Evolutionary conservation across 768 basidiomycete species (phyloP).

Genomic region (Pluteus cervinus): DNA sequence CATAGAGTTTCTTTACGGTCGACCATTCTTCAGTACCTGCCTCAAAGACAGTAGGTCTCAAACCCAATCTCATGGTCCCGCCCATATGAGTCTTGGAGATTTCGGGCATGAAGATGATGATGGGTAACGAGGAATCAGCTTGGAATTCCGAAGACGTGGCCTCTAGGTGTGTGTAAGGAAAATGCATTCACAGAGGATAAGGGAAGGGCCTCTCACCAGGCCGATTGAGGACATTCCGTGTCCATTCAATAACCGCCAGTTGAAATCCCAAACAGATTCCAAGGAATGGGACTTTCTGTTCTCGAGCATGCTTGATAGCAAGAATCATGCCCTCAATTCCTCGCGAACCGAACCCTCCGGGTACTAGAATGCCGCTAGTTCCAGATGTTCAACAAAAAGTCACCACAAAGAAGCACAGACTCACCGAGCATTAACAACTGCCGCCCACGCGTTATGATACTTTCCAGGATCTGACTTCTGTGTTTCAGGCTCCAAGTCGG

Average conservation of each 20-base stretch:
- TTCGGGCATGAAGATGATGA: slow-evolving; percentile 98
- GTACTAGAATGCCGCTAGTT: slow-evolving; percentile 87
- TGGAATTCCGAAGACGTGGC: slow-evolving; percentile 86
- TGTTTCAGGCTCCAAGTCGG: slow-evolving; percentile 77
- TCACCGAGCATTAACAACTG: slow-evolving; percentile 84
- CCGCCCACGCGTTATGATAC: slow-evolving; percentile 95
- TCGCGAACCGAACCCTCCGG: slow-evolving; percentile 90
- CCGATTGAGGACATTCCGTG: slow-evolving; percentile 73
- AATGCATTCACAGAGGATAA: slow-evolving; percentile 6
- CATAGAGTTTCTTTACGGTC: slow-evolving; percentile 75
- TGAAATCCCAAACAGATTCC: slow-evolving; percentile 99
- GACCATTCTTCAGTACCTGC: slow-evolving; percentile 64
- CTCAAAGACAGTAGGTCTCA: slow-evolving; percentile 92
- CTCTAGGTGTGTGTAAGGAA: slow-evolving; percentile 33
- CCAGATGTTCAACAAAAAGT: slow-evolving; percentile 7
- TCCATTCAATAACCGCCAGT: slow-evolving; percentile 93
- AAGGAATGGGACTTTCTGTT: slow-evolving; percentile 91
- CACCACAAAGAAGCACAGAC: slow-evolving; percentile 17
- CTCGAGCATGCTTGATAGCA: slow-evolving; percentile 95
- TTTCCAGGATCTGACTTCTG: slow-evolving; percentile 76
- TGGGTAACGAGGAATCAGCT: slow-evolving; percentile 52
- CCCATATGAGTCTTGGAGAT: slow-evolving; percentile 98
- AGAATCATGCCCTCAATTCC: slow-evolving; percentile 98
- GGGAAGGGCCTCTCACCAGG: slow-evolving; percentile 35
- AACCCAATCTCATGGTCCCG: slow-evolving; percentile 98